Evolutionary conservation across 805 yeast species (phyloP).

Genomic region (Wickerhamomyces bisporus): DNA sequence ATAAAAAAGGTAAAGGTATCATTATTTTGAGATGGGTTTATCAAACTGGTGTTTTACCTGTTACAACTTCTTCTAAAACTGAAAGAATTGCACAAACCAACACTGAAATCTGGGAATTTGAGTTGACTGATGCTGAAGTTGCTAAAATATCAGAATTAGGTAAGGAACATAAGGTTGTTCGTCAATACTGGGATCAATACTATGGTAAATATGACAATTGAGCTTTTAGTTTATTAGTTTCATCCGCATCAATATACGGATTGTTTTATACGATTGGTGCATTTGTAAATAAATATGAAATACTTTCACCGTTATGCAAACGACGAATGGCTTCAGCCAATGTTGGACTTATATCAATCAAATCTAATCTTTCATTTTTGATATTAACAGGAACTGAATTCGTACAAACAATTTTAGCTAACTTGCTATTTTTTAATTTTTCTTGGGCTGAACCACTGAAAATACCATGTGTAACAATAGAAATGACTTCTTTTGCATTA

Average conservation of each 20-base stretch:
- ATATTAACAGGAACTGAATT: constrained; percentile 85
- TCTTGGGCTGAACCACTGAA: constrained; percentile 80
- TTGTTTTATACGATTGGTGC: too few relatives aligned
- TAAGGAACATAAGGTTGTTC: constrained; percentile 23
- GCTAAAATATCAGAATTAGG: constrained; percentile 39
- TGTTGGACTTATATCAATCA: constrained; percentile 79
- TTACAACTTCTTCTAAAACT: constrained; percentile 63
- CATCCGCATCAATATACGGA: too few relatives aligned
- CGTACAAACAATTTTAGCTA: constrained; percentile 79
- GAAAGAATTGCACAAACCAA: constrained; percentile 51
- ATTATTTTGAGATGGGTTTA: constrained; percentile 67
- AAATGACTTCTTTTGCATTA: constrained; percentile 81
- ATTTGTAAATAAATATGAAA: constrained; percentile 78
- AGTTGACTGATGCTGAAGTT: constrained; percentile 47
- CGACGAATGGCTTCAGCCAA: constrained; percentile 93
- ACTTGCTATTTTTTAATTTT: constrained; percentile 60
- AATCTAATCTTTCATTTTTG: constrained; percentile 57
- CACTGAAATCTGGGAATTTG: constrained; percentile 50
- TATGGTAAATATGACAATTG: constrained; percentile 18
- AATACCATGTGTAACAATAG: constrained; percentile 94
- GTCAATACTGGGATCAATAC: constrained; percentile 30
- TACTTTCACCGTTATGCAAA: constrained; percentile 93
- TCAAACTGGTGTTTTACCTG: constrained; percentile 59
- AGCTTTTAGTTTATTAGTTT: too few relatives aligned
- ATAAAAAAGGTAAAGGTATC: constrained; percentile 55